Base-by-base conservation (phyloP, 2,329 filamentous ascomycete species). In the Hymenoscyphus infarciens region DNA sequence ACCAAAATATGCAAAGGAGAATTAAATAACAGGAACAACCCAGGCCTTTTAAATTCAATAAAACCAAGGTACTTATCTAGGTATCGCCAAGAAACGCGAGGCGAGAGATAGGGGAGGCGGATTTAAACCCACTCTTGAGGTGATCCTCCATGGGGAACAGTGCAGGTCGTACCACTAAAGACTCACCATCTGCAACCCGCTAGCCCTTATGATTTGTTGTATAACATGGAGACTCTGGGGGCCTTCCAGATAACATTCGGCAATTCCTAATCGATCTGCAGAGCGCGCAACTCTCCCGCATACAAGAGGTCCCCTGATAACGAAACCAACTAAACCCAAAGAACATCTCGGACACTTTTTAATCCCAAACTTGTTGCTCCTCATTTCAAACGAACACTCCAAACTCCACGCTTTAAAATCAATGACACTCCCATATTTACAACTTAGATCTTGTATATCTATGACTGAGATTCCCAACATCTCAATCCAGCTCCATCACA, bases 401-500 rank as follows among this genome's bases (percentile, higher is more conserved):
- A 59, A 53, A 59, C 42, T 16, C 57, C 57, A 22, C 16, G 57
- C 57, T 59, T 31, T 27, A 27, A 31, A 11, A 29, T 1, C 56
- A 22, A 53, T 52, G 16, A 8, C 19, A 4, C 35, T 5, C 35
- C 45, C 45, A 52, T 52, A 52, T 52, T 13, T 22, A 52, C 45
- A 25, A 25, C 25, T 25, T 10, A 25, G 7, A 25, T 52, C 45
- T 13, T 52, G 22, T 19, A 3, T 25, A 59, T 60, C 27, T 60
- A 60, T 19, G 49, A 25, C 10, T 52, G 19, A 52, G 45, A 52
- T 25, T 52, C 45, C 45, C 10, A 52, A 25, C 22, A 13, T 52
- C 31, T 33, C 35, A 58, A 49, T 61, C 60, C 25, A 64, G 13
- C 35, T 60, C 62, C 62, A 64, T 64, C 49, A 33, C 56, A 31